Conservation (phyloP, 2,329 filamentous ascomycete species). For the Pseudogymnoascus sp. region DNA sequence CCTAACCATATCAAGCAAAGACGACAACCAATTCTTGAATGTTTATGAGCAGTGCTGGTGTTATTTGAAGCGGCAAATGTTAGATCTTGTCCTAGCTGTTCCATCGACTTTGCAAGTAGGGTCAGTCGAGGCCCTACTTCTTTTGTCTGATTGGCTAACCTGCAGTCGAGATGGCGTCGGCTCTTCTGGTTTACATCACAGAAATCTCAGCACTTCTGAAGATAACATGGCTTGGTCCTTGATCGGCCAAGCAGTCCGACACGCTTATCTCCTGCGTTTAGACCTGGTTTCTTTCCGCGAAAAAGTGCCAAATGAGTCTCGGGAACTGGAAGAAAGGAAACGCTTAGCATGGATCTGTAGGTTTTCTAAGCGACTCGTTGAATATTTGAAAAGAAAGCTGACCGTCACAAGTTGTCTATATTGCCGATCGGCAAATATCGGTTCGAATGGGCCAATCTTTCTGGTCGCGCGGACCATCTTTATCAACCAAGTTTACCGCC, state of each 20-base stretch:
- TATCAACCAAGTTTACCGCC: conserved; percentile 17
- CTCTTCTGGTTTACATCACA: background rate
- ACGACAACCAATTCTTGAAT: background rate
- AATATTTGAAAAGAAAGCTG: background rate
- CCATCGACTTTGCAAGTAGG: conserved; percentile 15
- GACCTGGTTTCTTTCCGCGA: conserved; percentile 17
- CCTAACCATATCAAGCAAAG: conserved; percentile 11
- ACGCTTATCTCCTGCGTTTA: conserved; percentile 20
- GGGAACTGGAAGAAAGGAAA: background rate
- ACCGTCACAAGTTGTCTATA: conserved; percentile 15
- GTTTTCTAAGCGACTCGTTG: background rate
- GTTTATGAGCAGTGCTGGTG: conserved; percentile 10
- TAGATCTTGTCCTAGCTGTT: conserved; percentile 14
- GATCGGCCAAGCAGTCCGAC: conserved; percentile 20
- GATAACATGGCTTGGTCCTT: conserved; percentile 22
- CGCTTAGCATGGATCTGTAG: background rate
- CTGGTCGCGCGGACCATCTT: conserved; percentile 21
- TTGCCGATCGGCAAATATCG: conserved; percentile 21
- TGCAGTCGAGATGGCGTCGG: conserved; percentile 12
- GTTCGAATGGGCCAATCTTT: conserved; percentile 22
- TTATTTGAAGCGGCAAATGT: background rate
- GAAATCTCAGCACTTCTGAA: conserved; percentile 11
- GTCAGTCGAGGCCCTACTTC: conserved; percentile 19
- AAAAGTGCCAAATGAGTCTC: background rate
- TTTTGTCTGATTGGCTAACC: conserved; percentile 22